These are phyloP conservation scores for Coniochaeta sp. DNA, from an alignment of 2,329 filamentous ascomycete species.

Conservation along the genomic window DNA sequence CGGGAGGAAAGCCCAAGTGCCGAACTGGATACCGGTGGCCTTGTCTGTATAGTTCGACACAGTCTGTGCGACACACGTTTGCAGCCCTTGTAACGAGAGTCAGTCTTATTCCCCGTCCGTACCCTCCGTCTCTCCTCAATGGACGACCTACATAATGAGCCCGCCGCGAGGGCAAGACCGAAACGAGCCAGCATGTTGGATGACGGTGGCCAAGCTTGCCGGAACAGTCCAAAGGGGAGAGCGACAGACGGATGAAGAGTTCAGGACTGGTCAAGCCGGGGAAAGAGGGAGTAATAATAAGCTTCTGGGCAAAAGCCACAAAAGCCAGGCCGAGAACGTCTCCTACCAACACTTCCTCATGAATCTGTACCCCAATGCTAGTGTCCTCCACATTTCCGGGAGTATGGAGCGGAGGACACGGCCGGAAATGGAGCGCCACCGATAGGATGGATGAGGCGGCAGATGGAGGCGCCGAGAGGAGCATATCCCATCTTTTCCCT, in stretches of 20 bases:
- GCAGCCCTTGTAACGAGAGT: constrained; percentile 10
- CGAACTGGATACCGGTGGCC: constrained; percentile 13
- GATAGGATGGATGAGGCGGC: constrained; percentile 17
- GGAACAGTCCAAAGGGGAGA: constrained; percentile 6
- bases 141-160: constrained; percentile 14
- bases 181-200: constrained; percentile 15
- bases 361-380: neutral
- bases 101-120: neutral
- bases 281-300: constrained; percentile 11
- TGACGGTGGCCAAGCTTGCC: constrained; percentile 7
- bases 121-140: too few relatives aligned
- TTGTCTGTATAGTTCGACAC: constrained; percentile 13
- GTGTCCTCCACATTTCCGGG: constrained; percentile 12
- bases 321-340: neutral
- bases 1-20: constrained; percentile 11
- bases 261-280: neutral
- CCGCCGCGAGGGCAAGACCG: constrained; percentile 14
- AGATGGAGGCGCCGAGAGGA: constrained; percentile 8
- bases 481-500: constrained; percentile 1
- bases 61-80: constrained; percentile 13
- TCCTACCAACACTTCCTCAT: neutral
- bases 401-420: constrained; percentile 13
- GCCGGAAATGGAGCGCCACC: constrained; percentile 16
- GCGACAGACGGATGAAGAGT: constrained; percentile 6
- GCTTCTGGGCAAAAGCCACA: neutral